Evolutionary conservation across 1,284 basidiomycete genomes (phyloP).

Genomic region (Ustilago shanxiensis): DNA sequence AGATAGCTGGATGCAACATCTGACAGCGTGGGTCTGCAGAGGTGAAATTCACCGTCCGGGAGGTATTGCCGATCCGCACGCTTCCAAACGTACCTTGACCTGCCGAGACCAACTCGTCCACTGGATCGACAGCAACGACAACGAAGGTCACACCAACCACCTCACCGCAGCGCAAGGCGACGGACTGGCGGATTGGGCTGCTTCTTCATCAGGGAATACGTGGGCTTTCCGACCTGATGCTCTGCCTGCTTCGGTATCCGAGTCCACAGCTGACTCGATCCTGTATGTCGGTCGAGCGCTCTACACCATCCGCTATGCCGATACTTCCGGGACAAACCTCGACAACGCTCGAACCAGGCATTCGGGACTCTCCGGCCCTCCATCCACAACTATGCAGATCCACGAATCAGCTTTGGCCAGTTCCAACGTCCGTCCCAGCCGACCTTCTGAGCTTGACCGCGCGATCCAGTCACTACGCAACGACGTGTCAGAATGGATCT

Average conservation of each 20-base stretch:
- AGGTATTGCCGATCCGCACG: constrained; percentile 37
- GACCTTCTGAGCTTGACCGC: constrained; percentile 31
- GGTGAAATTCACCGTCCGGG: constrained; percentile 47
- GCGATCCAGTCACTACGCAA: constrained; percentile 76
- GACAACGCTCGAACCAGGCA: constrained; percentile 7
- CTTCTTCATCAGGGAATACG: constrained; percentile 43
- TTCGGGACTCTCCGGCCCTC: constrained; percentile 29
- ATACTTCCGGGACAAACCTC: constrained; percentile 13
- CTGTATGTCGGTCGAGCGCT: constrained; percentile 87
- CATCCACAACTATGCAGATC: constrained; percentile 34
- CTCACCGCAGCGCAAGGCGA: constrained; percentile 24
- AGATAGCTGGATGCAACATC: constrained; percentile 53
- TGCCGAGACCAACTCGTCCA: constrained; percentile 40
- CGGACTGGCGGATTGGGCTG: constrained; percentile 43
- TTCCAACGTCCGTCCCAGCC: constrained; percentile 31
- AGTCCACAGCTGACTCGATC: constrained; percentile 82
- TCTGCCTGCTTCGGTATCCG: constrained; percentile 80
- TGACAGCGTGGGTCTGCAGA: constrained; percentile 52
- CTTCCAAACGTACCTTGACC: constrained; percentile 27
- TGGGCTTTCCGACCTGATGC: constrained; percentile 75
- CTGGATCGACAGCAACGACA: constrained; percentile 38
- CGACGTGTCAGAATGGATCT: constrained; percentile 87
- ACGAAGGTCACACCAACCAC: constrained; percentile 26
- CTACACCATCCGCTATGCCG: constrained; percentile 78
- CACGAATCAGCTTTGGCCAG: constrained; percentile 39